phyloP scores from a whole-genome alignment of 345 rosid species.

The Linum trigynum region DNA sequence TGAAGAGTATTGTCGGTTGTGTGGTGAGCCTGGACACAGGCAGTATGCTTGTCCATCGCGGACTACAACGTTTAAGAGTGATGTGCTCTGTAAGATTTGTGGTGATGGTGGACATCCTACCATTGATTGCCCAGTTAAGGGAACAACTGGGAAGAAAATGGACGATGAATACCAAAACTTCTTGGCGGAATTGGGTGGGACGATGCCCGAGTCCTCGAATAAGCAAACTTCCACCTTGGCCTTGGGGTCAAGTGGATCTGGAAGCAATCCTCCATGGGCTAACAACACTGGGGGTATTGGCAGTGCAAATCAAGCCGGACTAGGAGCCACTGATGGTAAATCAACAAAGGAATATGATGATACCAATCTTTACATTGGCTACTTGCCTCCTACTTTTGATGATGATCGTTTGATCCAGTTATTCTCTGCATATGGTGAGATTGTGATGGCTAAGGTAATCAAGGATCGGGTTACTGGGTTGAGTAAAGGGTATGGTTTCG shows the following conservation, averaged over 20 bases:
- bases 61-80: constrained; percentile 85
- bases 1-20: constrained; percentile 85
- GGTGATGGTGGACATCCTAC: constrained; percentile 99
- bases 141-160: constrained; percentile 90
- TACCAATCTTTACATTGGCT: constrained; percentile 86
- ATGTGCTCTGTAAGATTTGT: constrained; percentile 95
- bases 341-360: constrained; percentile 81
- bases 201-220: constrained; percentile 79
- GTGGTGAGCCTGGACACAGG: constrained; percentile 92
- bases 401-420: constrained; percentile 78
- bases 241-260: constrained; percentile 56
- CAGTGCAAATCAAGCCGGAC: constrained; percentile 62
- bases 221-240: constrained; percentile 61
- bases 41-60: constrained; percentile 93
- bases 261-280: constrained; percentile 87
- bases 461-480: constrained; percentile 69
- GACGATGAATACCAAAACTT: constrained; percentile 98
- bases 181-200: constrained; percentile 84
- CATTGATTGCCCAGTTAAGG: constrained; percentile 93
- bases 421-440: constrained; percentile 82
- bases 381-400: constrained; percentile 78
- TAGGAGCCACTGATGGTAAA: constrained; percentile 54
- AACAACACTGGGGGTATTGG: constrained; percentile 45
- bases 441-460: constrained; percentile 95
- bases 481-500: constrained; percentile 94